Evolutionary conservation across 768 basidiomycete species (phyloP).

Genomic region (Russula sp.): DNA sequence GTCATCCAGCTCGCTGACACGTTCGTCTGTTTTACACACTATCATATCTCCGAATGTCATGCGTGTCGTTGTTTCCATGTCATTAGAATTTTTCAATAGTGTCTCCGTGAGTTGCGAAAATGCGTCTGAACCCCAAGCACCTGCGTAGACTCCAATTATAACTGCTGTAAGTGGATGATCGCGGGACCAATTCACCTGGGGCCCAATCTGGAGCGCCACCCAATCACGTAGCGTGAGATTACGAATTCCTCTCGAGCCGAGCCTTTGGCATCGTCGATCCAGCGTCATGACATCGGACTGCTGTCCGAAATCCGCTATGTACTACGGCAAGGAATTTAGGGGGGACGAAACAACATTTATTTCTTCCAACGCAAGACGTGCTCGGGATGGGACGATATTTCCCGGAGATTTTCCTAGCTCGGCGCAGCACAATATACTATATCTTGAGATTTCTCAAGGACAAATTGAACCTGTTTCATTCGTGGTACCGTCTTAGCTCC

Average conservation of each 20-base stretch:
- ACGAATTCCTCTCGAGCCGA: background rate
- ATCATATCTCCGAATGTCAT: constrained; percentile 4
- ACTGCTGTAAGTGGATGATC: background rate
- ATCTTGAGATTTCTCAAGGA: background rate
- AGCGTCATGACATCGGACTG: background rate
- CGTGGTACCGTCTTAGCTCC: too few species aligned
- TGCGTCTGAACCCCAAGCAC: background rate
- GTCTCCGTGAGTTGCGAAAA: background rate
- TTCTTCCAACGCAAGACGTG: background rate
- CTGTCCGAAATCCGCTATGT: background rate
- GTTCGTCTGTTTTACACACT: background rate
- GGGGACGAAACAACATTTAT: too few species aligned
- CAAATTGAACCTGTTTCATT: background rate
- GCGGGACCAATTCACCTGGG: background rate
- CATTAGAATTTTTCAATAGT: background rate
- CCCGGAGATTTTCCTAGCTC: background rate
- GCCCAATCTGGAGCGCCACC: background rate
- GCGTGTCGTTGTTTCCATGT: background rate
- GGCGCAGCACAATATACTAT: too few species aligned
- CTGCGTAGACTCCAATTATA: background rate
- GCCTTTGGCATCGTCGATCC: background rate
- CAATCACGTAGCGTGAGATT: background rate
- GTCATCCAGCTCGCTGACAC: constrained; percentile 14
- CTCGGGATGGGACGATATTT: background rate
- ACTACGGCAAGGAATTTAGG: too few species aligned